Conservation (phyloP, 768 basidiomycete genomes). For the Leccinum subtestaceum region DNA sequence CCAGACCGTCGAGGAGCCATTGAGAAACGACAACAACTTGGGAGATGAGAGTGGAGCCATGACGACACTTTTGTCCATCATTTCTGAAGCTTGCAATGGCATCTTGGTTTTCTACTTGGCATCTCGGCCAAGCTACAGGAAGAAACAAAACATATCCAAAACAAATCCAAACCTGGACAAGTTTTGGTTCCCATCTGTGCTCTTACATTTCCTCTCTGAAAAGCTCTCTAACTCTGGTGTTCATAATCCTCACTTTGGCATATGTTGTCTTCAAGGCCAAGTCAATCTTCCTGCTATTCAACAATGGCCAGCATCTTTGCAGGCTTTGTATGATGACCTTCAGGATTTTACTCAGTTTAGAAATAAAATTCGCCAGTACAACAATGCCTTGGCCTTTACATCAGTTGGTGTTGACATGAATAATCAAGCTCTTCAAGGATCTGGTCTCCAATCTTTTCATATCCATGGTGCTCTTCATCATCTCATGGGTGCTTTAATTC, state of each 20-base stretch:
- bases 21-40: background rate
- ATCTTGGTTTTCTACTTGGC: too few relatives aligned
- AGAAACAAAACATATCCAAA: too few relatives aligned
- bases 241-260: background rate
- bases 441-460: background rate
- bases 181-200: background rate
- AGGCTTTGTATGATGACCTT: background rate
- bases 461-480: background rate
- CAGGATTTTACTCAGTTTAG: background rate
- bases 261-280: background rate
- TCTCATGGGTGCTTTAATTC: background rate
- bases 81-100: too few relatives aligned
- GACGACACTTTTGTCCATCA: too few relatives aligned
- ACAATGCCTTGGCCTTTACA: conserved; percentile 5
- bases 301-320: background rate
- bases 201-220: background rate
- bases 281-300: background rate
- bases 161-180: too few relatives aligned
- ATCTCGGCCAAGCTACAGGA: too few relatives aligned
- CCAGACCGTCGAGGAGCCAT: background rate
- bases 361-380: background rate
- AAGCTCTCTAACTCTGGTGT: background rate
- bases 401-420: conserved; percentile 2
- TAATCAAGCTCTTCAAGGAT: background rate
- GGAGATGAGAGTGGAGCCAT: too few relatives aligned